These are phyloP conservation scores for Pichia insulana DNA, from an alignment of 805 yeast genomes.

Conservation along the genomic window DNA sequence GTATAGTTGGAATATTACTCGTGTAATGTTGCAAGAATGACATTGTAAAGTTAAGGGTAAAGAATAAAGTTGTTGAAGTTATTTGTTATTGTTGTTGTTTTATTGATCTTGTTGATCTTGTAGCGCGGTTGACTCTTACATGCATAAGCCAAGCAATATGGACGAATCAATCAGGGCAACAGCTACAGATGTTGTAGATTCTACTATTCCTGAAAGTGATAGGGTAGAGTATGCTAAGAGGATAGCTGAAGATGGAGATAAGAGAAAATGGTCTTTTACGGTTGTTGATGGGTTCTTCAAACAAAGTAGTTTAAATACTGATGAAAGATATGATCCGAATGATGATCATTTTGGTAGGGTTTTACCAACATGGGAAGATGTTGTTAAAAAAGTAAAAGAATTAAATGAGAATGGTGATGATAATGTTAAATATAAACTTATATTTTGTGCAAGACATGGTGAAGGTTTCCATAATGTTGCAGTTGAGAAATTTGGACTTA, in stretches of 20 bases:
- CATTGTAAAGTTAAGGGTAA: slow-evolving; percentile 3
- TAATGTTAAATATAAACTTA: slow-evolving; percentile 38
- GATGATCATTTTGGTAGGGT: slow-evolving; percentile 36
- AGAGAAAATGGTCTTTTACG: slow-evolving; percentile 38
- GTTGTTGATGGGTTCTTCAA: slow-evolving; percentile 42
- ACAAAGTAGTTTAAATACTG: slow-evolving; percentile 35
- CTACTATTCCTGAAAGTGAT: slow-evolving; percentile 16
- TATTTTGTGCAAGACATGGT: slow-evolving; percentile 58
- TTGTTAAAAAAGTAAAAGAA: slow-evolving; percentile 25
- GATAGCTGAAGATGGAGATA: slow-evolving; percentile 1
- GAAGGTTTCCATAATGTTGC: slow-evolving; percentile 59
- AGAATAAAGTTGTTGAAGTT: no score
- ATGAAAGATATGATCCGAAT: slow-evolving; percentile 36
- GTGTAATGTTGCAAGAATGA: slow-evolving; percentile 26
- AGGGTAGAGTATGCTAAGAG: slow-evolving; percentile 9
- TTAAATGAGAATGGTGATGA: slow-evolving; percentile 29
- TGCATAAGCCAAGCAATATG: no score
- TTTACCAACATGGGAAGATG: slow-evolving; percentile 33
- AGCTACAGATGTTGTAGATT: slow-evolving; percentile 23
- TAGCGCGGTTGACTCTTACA: no score
- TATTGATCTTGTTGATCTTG: no score
- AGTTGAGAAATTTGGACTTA: slow-evolving; percentile 44
- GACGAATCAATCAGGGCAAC: slow-evolving; percentile 15
- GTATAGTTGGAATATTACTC: slow-evolving; percentile 27
- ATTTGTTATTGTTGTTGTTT: no score